Conservation (phyloP, 495 filamentous ascomycete genomes). For the Penicillium cosmopolitanum region DNA sequence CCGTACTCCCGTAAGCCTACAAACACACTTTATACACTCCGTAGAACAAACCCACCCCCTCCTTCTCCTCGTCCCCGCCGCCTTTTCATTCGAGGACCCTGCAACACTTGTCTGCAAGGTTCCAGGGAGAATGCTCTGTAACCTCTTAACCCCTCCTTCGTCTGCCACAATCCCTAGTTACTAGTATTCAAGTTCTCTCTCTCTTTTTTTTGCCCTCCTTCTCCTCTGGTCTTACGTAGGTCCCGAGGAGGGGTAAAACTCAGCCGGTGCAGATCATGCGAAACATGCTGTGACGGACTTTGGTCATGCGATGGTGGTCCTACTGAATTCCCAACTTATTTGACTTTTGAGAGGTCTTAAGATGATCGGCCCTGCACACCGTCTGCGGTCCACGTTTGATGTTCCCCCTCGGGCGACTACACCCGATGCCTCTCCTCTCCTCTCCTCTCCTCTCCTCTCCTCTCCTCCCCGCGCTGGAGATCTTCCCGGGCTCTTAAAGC, state of each 20-base stretch:
- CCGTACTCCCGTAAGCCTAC: not conserved
- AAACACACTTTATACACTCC: not conserved
- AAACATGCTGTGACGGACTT: constrained; percentile 27
- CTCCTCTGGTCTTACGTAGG: constrained; percentile 26
- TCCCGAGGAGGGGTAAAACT: constrained; percentile 37
- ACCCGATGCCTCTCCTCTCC: constrained; percentile 8
- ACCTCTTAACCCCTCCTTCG: constrained; percentile 6
- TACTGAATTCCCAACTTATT: not conserved
- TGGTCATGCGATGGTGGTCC: constrained; percentile 28
- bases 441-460: too few relatives aligned
- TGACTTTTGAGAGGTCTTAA: not conserved
- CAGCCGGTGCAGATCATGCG: constrained; percentile 33
- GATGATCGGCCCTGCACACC: not conserved
- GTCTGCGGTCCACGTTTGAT: not conserved
- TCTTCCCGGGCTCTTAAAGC: constrained; percentile 5
- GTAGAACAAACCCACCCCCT: not conserved
- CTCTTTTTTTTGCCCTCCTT: constrained; percentile 17
- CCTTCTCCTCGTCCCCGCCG: not conserved
- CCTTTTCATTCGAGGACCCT: constrained; percentile 17
- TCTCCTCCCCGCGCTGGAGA: constrained; percentile 6
- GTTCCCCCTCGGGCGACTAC: constrained; percentile 6
- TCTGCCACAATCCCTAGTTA: not conserved
- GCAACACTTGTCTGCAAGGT: constrained; percentile 13
- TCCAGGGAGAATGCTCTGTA: constrained; percentile 15
- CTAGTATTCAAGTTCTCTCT: not conserved